Conservation (phyloP, 148 eudicot genomes). For the Spergularia marina region DNA sequence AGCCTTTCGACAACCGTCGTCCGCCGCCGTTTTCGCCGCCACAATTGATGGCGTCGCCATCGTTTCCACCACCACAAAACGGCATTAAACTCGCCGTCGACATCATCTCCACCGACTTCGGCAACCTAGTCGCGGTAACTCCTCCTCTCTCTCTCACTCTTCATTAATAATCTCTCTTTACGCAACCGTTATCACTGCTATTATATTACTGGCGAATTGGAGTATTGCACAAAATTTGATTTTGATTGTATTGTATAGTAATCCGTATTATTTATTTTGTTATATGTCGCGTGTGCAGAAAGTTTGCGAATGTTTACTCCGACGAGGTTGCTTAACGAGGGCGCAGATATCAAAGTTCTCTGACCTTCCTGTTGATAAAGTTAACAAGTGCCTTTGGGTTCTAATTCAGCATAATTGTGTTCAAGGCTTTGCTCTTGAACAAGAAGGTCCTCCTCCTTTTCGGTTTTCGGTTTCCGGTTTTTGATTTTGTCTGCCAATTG, state of each 20-base stretch:
- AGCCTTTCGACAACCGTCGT: not conserved
- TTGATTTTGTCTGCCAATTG: not conserved
- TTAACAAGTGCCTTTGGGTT: slow-evolving; percentile 53
- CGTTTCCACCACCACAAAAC: slow-evolving; percentile 44
- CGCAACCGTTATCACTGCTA: not conserved
- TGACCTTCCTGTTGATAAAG: slow-evolving; percentile 42
- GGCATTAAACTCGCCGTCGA: slow-evolving; percentile 76
- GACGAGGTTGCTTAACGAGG: slow-evolving; percentile 59
- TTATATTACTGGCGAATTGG: not conserved
- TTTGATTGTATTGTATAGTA: not conserved
- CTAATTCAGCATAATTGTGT: slow-evolving; percentile 89
- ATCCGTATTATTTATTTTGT: not conserved
- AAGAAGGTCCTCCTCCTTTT: slow-evolving; percentile 41
- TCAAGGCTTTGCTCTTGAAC: slow-evolving; percentile 68
- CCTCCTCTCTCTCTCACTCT: slow-evolving; percentile 11
- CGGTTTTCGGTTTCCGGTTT: not conserved
- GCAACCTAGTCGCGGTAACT: slow-evolving; percentile 61
- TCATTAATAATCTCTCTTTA: not conserved
- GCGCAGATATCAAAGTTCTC: slow-evolving; percentile 42
- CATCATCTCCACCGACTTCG: slow-evolving; percentile 60
- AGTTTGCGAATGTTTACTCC: slow-evolving; percentile 78
- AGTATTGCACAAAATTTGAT: not conserved
- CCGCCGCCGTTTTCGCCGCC: not conserved
- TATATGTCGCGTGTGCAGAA: slow-evolving; percentile 44
- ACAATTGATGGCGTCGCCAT: slow-evolving; percentile 26